phyloP scores from a whole-genome alignment of 1,139 yeast genomes.

The Yamadazyma blattariae region DNA sequence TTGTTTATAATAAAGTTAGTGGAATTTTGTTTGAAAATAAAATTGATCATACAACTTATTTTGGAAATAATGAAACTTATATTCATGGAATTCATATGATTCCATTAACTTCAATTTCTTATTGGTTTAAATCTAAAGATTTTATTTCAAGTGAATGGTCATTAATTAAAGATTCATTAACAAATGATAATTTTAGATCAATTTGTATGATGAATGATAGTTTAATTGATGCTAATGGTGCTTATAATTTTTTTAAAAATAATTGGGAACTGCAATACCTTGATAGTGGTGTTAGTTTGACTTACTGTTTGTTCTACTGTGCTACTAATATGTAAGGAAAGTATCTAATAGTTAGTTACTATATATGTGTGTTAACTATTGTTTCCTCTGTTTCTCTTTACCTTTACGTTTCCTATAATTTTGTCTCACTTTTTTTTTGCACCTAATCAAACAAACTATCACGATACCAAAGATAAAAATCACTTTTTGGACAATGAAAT shows the following conservation, averaged over 20 bases:
- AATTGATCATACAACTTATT: constrained; percentile 72
- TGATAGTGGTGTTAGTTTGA: constrained; percentile 58
- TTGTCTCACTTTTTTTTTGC: too few relatives aligned
- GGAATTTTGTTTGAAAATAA: constrained; percentile 83
- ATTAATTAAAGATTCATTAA: constrained; percentile 22
- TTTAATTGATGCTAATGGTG: constrained; percentile 56
- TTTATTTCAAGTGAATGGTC: constrained; percentile 82
- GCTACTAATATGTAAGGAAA: constrained; percentile 13
- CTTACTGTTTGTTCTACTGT: constrained; percentile 24
- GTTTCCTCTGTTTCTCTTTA: too few relatives aligned
- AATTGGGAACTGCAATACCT: constrained; percentile 39
- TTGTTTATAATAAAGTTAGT: constrained; percentile 60
- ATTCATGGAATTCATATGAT: constrained; percentile 94
- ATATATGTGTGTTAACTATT: background rate
- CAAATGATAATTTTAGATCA: constrained; percentile 68
- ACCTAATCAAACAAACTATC: too few relatives aligned
- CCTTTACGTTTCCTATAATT: too few relatives aligned
- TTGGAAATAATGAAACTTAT: constrained; percentile 53
- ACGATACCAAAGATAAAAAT: too few relatives aligned
- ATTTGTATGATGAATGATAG: constrained; percentile 74
- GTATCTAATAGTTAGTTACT: background rate
- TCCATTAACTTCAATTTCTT: constrained; percentile 76
- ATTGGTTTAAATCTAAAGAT: constrained; percentile 61
- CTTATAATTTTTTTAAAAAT: constrained; percentile 64
- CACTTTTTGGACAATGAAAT: too few relatives aligned